These are phyloP conservation scores for Primulina tabacum DNA, from an alignment of 257 asterid genomes.

Conservation along the genomic window DNA sequence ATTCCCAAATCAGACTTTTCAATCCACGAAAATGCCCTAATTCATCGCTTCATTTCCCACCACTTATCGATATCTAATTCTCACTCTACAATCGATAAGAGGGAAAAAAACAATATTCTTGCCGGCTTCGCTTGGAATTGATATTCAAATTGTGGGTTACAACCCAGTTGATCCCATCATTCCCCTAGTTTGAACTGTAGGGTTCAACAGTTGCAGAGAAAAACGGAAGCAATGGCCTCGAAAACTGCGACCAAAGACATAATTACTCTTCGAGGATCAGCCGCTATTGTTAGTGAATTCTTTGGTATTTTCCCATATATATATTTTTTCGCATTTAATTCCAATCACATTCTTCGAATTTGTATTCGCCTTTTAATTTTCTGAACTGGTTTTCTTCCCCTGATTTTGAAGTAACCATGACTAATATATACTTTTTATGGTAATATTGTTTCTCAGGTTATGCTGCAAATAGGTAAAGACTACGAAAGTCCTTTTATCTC, in stretches of 20 bases:
- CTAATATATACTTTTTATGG: slow-evolving; percentile 22
- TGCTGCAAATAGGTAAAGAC: slow-evolving; percentile 83
- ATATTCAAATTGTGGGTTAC: too few relatives aligned
- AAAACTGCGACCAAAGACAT: slow-evolving; percentile 73
- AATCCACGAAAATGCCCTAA: neutral
- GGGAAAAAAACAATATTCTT: neutral
- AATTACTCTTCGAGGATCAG: slow-evolving; percentile 90
- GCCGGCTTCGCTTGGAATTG: neutral
- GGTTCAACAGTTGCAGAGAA: neutral
- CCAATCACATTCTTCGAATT: neutral
- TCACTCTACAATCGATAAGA: neutral
- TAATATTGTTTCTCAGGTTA: slow-evolving; percentile 50
- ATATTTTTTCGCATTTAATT: neutral
- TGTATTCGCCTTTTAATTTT: neutral
- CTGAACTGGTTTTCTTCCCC: neutral
- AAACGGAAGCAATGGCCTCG: slow-evolving; percentile 53
- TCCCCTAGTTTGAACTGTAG: neutral
- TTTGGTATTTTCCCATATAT: slow-evolving; percentile 46
- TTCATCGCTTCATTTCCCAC: neutral
- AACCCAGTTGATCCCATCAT: neutral
- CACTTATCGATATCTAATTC: neutral
- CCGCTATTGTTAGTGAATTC: slow-evolving; percentile 88
- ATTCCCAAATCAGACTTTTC: neutral
- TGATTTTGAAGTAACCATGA: neutral
- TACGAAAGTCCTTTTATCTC: neutral